Evolutionary conservation across 192 early-diverging fungal species (phyloP), one percentile per base, ranked within the genome.

Genomic region (Umbelopsis isabellina): DNA sequence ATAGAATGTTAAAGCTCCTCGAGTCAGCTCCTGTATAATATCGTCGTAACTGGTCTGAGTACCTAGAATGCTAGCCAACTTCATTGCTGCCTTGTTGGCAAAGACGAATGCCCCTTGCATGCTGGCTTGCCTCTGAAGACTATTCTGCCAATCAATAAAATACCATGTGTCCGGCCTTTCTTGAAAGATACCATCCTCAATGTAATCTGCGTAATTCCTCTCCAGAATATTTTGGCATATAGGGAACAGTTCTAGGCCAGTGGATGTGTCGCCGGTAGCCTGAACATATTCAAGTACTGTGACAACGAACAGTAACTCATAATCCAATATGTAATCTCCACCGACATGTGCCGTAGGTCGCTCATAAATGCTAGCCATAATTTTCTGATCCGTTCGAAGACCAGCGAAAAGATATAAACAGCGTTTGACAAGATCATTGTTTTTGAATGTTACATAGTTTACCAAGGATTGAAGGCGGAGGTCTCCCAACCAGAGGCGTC

Each of bases 351-450:
- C 37, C 25, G 21, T 5, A 12, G 65, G 65, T 46, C 41, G 41
- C 25, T 66, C 65, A 9, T 66, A 66, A 0, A 66, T 13, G 18
- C 65, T 47, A 4, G 65, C 65, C 65, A 66, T 66, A 13, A 66
- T 45, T 25, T 48, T 46, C 22, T 48, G 45, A 47, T 66, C 65
- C 22, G 15, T 4, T 3, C 65, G 65, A 21, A 66, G 46, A 13
- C 45, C 65, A 27, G 65, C 65, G n/a, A 66, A 66, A 10, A 66
- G 45, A 47, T 66, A 66, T 21, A 66, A 25, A 20, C 65, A 66
- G 1, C 65, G 41, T 23, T 22, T 66, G 44, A 66, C 65, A 2
- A 66, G 65, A 4, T 66, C 65, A 20, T 66, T 22, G n/a, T 66
- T 66, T 27, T 66, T 23, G 37, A 66, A 66, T 10, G 65, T 66